Evolutionary conservation across 1,139 yeast species (phyloP), one percentile per base, ranked within the genome.

Genomic region (Blastobotrys serpentis): DNA sequence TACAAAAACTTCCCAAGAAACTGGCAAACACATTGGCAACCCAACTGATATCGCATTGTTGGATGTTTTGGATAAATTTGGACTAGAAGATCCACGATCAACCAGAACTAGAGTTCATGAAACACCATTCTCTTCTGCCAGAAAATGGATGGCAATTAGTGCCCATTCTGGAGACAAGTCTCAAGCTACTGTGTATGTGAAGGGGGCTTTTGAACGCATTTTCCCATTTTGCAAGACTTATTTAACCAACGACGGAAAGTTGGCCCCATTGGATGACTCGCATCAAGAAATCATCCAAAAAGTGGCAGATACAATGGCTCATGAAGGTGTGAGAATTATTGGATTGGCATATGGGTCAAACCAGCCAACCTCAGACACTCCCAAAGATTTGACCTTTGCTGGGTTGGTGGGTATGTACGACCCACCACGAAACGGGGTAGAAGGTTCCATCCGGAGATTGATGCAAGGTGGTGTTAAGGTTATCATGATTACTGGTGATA

Each of bases 401-500:
- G 98, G 98, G 4, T 70, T 92, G 42, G 74, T 87, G 56, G 98
- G 96, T 49, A 88, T 92, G 95, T 87, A 87, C 59, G 98, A 92
- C 69, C 98, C 98, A 10, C 98, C 98, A 49, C 79, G 98, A 62
- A 84, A 90, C 7, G 82, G 84, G 52, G 97, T 89, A 4, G 77
- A 79, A 46, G 72, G 75, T 49, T 83, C 96, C 1, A 78, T 92
- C 52, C 77, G 86, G 14, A 73, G 81, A 54, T 75, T 92, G 53
- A 76, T 88, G 75, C 82, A 82, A 61, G 96, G 97, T 53, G 96
- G 98, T 46, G 98, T 92, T 37, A 95, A 88, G 64, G 89, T 92
- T 13, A 86, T 92, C 46, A 92, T 92, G 98, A 90, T 92, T 57
- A 92, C 98, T 16, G 98, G 98, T 58, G 98, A 92, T 67, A 79